Evolutionary conservation across 108 stramenopile species (phyloP).

Genomic region (Cyclostephanos invisitatus): DNA sequence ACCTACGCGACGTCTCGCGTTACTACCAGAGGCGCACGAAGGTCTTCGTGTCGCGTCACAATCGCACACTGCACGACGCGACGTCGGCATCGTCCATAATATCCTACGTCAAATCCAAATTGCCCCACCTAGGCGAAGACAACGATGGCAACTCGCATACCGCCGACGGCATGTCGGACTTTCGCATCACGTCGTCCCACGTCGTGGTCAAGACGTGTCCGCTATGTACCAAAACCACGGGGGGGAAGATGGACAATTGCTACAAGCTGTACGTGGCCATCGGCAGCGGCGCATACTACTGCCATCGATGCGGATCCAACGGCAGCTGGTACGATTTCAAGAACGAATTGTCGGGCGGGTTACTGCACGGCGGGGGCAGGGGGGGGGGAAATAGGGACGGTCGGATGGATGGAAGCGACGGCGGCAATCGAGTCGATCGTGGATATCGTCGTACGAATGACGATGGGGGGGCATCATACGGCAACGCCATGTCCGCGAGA

Average conservation of each 20-base stretch:
- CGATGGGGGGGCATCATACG: neutral
- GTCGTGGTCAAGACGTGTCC: constrained; percentile 77
- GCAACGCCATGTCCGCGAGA: neutral
- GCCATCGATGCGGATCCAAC: constrained; percentile 89
- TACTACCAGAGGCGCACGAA: constrained; percentile 43
- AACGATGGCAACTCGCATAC: constrained; percentile 19
- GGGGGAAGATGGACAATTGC: constrained; percentile 56
- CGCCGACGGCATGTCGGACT: too few species aligned
- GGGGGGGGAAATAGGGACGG: too few species aligned
- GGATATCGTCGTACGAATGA: neutral
- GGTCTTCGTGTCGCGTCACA: constrained; percentile 78
- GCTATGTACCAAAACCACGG: constrained; percentile 82
- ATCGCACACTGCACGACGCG: constrained; percentile 51
- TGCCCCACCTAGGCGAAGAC: constrained; percentile 20
- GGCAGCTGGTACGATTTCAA: constrained; percentile 95
- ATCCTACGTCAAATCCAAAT: constrained; percentile 42
- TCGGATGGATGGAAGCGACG: too few species aligned
- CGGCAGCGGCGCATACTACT: constrained; percentile 87
- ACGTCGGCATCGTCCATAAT: constrained; percentile 56
- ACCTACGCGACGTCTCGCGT: neutral
- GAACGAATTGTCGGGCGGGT: constrained; percentile 58
- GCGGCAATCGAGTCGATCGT: neutral
- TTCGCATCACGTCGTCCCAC: constrained; percentile 61
- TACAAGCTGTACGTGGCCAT: constrained; percentile 75
- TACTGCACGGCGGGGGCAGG: constrained; percentile 7